phyloP scores from a whole-genome alignment of 805 yeast species.

The Monosporozyma servazzii region DNA sequence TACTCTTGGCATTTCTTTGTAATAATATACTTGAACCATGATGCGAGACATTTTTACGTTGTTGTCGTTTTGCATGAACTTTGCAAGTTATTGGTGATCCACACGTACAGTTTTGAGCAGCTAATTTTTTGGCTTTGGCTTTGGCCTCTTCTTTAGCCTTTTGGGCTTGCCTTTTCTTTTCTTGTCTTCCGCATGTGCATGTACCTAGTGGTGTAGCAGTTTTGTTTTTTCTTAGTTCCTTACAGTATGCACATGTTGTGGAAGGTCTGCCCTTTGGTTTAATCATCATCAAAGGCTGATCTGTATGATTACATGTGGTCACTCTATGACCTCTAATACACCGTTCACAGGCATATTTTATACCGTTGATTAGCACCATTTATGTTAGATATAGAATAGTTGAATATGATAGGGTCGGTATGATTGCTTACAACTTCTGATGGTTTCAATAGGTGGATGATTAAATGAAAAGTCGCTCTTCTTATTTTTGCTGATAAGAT shows the following conservation, averaged over 20 bases:
- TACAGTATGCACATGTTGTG: conserved; percentile 81
- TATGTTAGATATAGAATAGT: too few relatives aligned
- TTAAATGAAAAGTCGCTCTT: too few relatives aligned
- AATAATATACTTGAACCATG: neutral
- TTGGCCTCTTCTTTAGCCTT: conserved; percentile 27
- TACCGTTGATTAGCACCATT: conserved; percentile 91
- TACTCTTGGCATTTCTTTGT: conserved; percentile 4
- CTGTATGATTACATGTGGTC: conserved; percentile 85
- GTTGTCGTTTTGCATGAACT: conserved; percentile 17
- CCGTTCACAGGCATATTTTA: conserved; percentile 91
- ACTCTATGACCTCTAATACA: conserved; percentile 96
- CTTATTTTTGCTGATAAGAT: too few relatives aligned
- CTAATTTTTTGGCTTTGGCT: conserved; percentile 19
- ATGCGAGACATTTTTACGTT: conserved; percentile 4
- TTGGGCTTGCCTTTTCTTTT: conserved; percentile 31
- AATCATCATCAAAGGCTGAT: conserved; percentile 83
- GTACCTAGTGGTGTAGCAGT: conserved; percentile 43
- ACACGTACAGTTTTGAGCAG: conserved; percentile 31
- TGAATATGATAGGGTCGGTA: too few relatives aligned
- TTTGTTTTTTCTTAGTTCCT: conserved; percentile 59
- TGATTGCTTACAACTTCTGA: too few relatives aligned
- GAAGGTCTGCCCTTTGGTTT: conserved; percentile 96
- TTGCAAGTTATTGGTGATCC: conserved; percentile 16
- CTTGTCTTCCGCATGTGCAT: conserved; percentile 63
- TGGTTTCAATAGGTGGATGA: too few relatives aligned